Evolutionary conservation across 164 flowering plant species (phyloP).

Genomic region (Nelumbo lutea): DNA sequence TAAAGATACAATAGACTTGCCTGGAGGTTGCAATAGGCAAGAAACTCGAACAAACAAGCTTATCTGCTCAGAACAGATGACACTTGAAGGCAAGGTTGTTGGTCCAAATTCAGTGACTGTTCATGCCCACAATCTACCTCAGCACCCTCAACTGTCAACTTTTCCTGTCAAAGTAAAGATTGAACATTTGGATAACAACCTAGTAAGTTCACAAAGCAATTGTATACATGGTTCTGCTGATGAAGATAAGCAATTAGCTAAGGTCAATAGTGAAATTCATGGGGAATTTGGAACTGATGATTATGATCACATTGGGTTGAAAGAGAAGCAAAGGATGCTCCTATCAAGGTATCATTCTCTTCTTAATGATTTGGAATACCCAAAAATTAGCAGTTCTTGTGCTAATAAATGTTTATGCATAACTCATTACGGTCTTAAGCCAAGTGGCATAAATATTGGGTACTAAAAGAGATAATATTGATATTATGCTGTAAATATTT

Average conservation of each 20-base stretch:
- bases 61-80: constrained; percentile 11
- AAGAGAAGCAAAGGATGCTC: constrained; percentile 38
- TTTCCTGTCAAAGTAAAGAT: constrained; percentile 15
- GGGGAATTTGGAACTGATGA: constrained; percentile 23
- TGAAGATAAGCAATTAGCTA: constrained; percentile 12
- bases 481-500: neutral
- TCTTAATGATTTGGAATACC: constrained; percentile 6
- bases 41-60: constrained; percentile 2
- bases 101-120: constrained; percentile 13
- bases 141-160: constrained; percentile 4
- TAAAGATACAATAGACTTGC: constrained; percentile 1
- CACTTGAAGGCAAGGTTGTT: constrained; percentile 6
- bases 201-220: constrained; percentile 8
- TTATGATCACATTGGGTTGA: constrained; percentile 42
- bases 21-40: neutral
- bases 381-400: constrained; percentile 2
- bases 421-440: neutral
- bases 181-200: constrained; percentile 17
- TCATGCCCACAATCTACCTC: constrained; percentile 1
- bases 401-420: neutral
- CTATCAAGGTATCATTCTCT: constrained; percentile 28
- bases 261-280: constrained; percentile 17
- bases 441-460: neutral
- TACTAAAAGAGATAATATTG: neutral
- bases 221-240: constrained; percentile 6